Conservation (phyloP, 345 rosid species). For the Abelmoschus esculentus region DNA sequence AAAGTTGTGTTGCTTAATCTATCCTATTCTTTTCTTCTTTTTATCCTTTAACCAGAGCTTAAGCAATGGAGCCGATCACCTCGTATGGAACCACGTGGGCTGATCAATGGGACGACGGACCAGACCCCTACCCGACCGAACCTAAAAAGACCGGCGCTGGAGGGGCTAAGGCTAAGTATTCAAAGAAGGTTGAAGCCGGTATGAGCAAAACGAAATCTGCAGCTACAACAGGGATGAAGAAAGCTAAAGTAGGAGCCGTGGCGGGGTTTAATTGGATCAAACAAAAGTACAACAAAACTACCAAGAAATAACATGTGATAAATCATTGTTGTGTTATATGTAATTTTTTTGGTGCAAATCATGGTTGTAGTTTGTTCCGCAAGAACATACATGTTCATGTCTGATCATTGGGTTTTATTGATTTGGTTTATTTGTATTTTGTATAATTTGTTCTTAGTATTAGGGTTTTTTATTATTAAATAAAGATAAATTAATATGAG, state of each 20-base stretch:
- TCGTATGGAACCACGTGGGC: conserved; percentile 27
- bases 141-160: not conserved
- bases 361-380: not conserved
- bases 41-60: not conserved
- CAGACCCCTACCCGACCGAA: not conserved
- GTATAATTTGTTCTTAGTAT: not conserved
- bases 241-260: conserved; percentile 22
- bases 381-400: not conserved
- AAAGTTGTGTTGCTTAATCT: not conserved
- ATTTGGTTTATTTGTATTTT: not conserved
- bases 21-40: not conserved
- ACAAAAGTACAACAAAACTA: conserved; percentile 17
- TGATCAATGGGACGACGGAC: conserved; percentile 22
- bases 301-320: conserved; percentile 2
- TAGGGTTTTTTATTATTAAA: too few species aligned
- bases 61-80: conserved; percentile 13
- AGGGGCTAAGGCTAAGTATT: conserved; percentile 11
- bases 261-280: conserved; percentile 22
- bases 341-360: too few species aligned
- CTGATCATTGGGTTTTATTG: not conserved
- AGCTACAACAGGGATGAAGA: conserved; percentile 20
- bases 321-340: not conserved
- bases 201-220: conserved; percentile 23
- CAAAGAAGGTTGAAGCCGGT: conserved; percentile 22
- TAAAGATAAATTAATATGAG: too few species aligned